Conservation (phyloP, 164 flowering plant species). For the Annona cherimola region DNA sequence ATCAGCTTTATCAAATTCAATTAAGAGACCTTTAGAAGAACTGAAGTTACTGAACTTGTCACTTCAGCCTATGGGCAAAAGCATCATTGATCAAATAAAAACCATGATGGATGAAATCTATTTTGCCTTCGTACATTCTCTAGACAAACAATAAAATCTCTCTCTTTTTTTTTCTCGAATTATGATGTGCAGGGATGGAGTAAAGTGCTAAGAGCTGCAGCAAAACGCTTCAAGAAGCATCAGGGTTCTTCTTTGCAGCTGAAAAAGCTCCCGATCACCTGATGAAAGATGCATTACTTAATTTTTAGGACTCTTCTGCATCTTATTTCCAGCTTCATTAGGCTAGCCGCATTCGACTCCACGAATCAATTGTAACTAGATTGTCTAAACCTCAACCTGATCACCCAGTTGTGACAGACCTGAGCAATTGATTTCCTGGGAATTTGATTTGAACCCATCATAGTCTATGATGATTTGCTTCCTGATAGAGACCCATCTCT, state of each 20-base stretch:
- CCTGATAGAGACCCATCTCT: background rate
- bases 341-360: background rate
- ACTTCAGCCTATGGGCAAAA: too few species aligned
- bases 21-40: too few species aligned
- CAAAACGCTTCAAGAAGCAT: conserved; percentile 46
- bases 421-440: background rate
- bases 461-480: background rate
- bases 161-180: background rate
- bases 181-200: conserved; percentile 35
- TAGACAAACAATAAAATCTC: background rate
- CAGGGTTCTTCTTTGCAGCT: conserved; percentile 28
- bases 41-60: too few species aligned
- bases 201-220: conserved; percentile 39
- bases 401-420: background rate
- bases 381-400: background rate
- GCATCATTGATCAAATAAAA: too few species aligned
- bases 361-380: background rate
- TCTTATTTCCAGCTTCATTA: background rate
- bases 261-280: conserved; percentile 3
- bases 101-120: too few species aligned
- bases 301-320: background rate
- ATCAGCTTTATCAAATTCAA: too few species aligned
- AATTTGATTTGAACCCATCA: too few species aligned
- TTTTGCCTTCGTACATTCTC: too few species aligned
- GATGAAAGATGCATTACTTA: background rate